Conservation (phyloP, 2,329 filamentous ascomycete genomes). For the Exophiala lecanii-corni region DNA sequence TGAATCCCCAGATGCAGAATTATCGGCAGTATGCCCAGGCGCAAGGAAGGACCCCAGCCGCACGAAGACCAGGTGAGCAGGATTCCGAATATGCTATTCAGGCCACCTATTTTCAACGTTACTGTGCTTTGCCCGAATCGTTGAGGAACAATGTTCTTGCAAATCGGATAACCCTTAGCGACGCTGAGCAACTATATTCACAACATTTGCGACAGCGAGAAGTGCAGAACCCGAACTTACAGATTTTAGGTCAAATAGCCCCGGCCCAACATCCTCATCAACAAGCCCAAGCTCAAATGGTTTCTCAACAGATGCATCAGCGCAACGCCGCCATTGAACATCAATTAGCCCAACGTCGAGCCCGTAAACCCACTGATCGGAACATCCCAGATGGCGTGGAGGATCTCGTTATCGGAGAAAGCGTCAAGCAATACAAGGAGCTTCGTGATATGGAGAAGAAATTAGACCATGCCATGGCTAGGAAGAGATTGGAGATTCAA, state of each 20-base stretch:
- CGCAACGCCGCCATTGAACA: constrained; percentile 27
- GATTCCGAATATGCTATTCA: constrained; percentile 5
- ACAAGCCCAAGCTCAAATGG: constrained; percentile 23
- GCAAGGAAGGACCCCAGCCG: constrained; percentile 19
- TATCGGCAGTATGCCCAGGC: constrained; percentile 26
- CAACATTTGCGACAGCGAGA: neutral
- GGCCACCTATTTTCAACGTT: neutral
- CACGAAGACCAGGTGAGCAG: constrained; percentile 27
- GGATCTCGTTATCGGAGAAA: constrained; percentile 74
- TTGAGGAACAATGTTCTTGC: neutral
- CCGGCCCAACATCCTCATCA: constrained; percentile 21
- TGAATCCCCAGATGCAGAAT: constrained; percentile 28
- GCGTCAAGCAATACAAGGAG: constrained; percentile 74
- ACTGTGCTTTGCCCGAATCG: neutral
- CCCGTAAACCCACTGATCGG: constrained; percentile 89
- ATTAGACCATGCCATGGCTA: constrained; percentile 87
- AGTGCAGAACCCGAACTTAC: neutral
- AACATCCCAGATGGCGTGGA: constrained; percentile 89
- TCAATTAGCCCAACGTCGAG: constrained; percentile 64
- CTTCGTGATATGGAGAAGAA: constrained; percentile 82
- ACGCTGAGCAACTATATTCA: neutral
- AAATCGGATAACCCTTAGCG: neutral
- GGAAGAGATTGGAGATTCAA: constrained; percentile 86
- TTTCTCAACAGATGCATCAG: constrained; percentile 23
- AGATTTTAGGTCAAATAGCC: constrained; percentile 18